Percentiles rank a stretch among this genome's conserved stretches.
Evolutionary conservation across 1,139 yeast species (phyloP).

Genomic region (Spathaspora sp.): DNA sequence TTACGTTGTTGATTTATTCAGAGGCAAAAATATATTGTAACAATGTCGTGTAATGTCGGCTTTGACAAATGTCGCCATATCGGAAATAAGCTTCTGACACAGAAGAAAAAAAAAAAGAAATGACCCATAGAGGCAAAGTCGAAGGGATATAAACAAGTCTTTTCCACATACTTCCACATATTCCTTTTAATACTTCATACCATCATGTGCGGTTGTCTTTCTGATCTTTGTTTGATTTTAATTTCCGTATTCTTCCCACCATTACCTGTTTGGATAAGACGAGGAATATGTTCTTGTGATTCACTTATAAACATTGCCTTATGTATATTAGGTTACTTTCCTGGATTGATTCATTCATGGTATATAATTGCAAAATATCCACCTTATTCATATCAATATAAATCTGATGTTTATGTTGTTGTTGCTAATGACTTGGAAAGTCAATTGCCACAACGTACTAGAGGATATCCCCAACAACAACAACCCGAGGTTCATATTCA

Average conservation of each 20-base stretch:
- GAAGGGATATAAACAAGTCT: background rate
- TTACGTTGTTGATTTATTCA: background rate
- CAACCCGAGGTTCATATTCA: conserved; percentile 12
- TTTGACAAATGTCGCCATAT: background rate
- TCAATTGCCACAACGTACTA: conserved; percentile 15
- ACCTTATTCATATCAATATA: conserved; percentile 21
- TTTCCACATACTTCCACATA: background rate
- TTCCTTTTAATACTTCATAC: background rate
- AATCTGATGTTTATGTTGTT: conserved; percentile 32
- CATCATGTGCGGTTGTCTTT: conserved; percentile 18
- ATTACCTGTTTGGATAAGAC: conserved; percentile 66
- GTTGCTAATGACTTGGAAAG: conserved; percentile 35
- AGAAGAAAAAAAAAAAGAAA: background rate
- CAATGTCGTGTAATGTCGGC: background rate
- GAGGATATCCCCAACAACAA: conserved; percentile 6
- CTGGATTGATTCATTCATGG: conserved; percentile 70
- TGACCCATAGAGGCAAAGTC: conserved; percentile 1
- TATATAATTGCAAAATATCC: conserved; percentile 57
- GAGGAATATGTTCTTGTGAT: conserved; percentile 64
- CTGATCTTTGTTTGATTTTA: conserved; percentile 58
- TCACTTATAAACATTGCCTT: conserved; percentile 58
- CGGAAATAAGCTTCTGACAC: background rate
- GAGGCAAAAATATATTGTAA: background rate
- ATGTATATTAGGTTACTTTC: conserved; percentile 62
- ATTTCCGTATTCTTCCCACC: conserved; percentile 69